Evolutionary conservation across 2,329 filamentous ascomycete species (phyloP).

Genomic region (Penicillium sp.): DNA sequence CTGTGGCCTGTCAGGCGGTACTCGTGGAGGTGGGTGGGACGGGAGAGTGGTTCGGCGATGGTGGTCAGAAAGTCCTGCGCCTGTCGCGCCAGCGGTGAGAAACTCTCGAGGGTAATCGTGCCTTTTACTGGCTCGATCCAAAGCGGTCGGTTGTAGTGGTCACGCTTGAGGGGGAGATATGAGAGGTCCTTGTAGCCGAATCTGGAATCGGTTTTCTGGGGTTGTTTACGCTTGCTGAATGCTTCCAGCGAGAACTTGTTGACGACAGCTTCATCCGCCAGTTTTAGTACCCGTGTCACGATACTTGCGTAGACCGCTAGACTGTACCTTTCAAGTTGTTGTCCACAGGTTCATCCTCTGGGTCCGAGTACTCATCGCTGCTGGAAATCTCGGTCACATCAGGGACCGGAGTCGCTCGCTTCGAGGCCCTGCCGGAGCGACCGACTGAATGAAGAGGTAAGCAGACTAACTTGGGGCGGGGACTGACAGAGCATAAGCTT

Average conservation of each 20-base stretch:
- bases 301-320: constrained; percentile 15
- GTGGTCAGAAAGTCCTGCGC: constrained; percentile 95
- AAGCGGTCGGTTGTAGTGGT: constrained; percentile 85
- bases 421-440: constrained; percentile 50
- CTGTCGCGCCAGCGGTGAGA: constrained; percentile 81
- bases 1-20: constrained; percentile 90
- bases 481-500: constrained; percentile 25
- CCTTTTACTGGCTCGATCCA: constrained; percentile 91
- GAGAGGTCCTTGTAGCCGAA: constrained; percentile 76
- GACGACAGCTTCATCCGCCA: constrained; percentile 44
- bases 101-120: constrained; percentile 90
- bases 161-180: constrained; percentile 77
- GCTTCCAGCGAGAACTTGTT: constrained; percentile 58
- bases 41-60: constrained; percentile 88
- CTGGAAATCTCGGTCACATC: constrained; percentile 51
- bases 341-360: constrained; percentile 52
- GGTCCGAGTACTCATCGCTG: constrained; percentile 61
- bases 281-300: constrained; percentile 26
- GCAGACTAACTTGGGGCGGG: constrained; percentile 25
- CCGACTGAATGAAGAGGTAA: constrained; percentile 42
- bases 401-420: constrained; percentile 51
- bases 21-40: constrained; percentile 89
- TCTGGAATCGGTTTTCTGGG: constrained; percentile 53
- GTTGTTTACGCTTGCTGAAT: constrained; percentile 51
- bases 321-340: constrained; percentile 50